Base-by-base conservation (phyloP, 2,329 filamentous ascomycete genomes). In the Metarhizium rileyi region DNA sequence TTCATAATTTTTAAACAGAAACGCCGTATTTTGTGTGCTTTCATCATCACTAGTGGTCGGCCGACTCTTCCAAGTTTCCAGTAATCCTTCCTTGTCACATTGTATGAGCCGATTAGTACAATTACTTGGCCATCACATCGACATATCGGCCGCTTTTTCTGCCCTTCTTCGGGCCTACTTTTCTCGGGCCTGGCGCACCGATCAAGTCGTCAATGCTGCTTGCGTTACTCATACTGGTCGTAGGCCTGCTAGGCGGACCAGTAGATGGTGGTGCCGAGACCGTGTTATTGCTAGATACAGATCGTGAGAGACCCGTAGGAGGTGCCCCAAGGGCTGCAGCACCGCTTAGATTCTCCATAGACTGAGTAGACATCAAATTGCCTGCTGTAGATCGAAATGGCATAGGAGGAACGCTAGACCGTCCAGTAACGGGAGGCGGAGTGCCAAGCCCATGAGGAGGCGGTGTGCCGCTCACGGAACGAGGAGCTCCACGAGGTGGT, bases 141-240 rank as follows among this genome's bases (percentile, higher is more conserved):
- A 98, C 84, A 73, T 98, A 98, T 26, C 90, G 76, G 27, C 89
- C 85, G 22, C 84, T 82, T 74, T 90, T 95, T 73, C 89, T 88
- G 60, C 79, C 74, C 66, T 86, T 88, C 65, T 81, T 86, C 56
- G 61, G 70, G 1, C 75, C 76, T 5, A 75, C 71, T 59, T 86
- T 90, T 55, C 87, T 78, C 18, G 86, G 78, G 27, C 76, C 79
- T 3, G 86, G 80, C 4, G 86, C 83, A 5, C 87, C 87, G 22
- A 98, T 72, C 54, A 98, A 72, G 65, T 98, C 93, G 60, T 98
- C 93, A 62, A 98, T 94, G 59, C 86, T 93, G 66, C 84, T 94
- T n/a, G 89, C 88, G 62, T 88, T 89, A 67, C 88, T 94, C 76
- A 95, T 83, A 54, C 87, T 85, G 3, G 89, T 95, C 5, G 80